Evolutionary conservation across 163 green algal genomes (phyloP), one percentile per base, ranked within the genome.

Genomic region (Scenedesmus sp.): DNA sequence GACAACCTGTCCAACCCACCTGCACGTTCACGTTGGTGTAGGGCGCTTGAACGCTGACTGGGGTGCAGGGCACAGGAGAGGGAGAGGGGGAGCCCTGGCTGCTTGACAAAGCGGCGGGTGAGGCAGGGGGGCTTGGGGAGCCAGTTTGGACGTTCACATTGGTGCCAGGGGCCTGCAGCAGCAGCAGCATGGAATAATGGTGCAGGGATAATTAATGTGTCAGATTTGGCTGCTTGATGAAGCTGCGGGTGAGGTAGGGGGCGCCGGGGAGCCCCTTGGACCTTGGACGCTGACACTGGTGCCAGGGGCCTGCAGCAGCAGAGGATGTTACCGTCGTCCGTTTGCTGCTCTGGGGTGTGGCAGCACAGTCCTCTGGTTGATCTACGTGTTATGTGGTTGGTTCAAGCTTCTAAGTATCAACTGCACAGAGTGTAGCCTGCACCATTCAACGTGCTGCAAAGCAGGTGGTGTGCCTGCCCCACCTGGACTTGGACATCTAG

Each of bases 1-100:
- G 9, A 64, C 59, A 9, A 64, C 8, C 59, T 10, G 12, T 73
- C 18, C 12, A 13, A 13, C 26, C 6, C 77, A 84, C 77, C 12
- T 84, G 34, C 46, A 84, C 77, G 77, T 84, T 84, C 46, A 84
- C 34, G 77, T 84, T 84, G 77, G 77, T 84, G 77, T 84, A 60
- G 34, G 77, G 34, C 10, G 77, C 77, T 60, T 26, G 57, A 10
- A 56, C 46, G 77, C 34, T n/a, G 77, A 56, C 70, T 79, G 70
- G 70, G 0, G 70, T 79, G 70, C 70, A 79, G 70, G 70, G 70
- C 23, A 5, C 70, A 52, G 70, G 70, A 23, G 12, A 23, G 6
- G 66, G 2, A 26, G 66, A 18, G 66, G 66, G 66, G n/a, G 70
- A 52, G 70, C 34, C 34, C 34, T 46, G 34, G 34, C 34, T 46